phyloP scores from a whole-genome alignment of 2,329 filamentous ascomycete genomes.

The Elsinoe necatrix region DNA sequence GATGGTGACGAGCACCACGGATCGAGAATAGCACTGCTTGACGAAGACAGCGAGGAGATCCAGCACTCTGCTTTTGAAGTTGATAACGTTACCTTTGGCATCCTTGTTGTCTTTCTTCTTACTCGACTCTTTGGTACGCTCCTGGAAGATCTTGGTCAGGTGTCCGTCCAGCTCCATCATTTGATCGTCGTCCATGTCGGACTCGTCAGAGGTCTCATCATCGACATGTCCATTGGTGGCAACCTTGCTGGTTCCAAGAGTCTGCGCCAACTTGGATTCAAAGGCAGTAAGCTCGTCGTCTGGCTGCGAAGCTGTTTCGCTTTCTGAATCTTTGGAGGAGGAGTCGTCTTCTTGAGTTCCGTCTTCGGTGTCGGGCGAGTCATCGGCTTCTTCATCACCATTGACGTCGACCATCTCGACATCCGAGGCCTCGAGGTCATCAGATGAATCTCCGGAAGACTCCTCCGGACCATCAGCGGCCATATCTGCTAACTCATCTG shows the following conservation, averaged over 20 bases:
- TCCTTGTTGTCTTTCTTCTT: conserved; percentile 80
- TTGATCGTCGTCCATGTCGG: conserved; percentile 89
- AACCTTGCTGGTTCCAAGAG: conserved; percentile 59
- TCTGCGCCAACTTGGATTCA: conserved; percentile 67
- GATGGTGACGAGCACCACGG: conserved; percentile 60
- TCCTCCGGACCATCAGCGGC: conserved; percentile 23
- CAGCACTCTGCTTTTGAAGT: conserved; percentile 90
- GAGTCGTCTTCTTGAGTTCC: conserved; percentile 23
- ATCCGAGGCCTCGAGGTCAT: conserved; percentile 30
- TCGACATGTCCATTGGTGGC: conserved; percentile 43
- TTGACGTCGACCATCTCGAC: conserved; percentile 29
- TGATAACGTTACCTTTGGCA: conserved; percentile 78
- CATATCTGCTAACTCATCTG: conserved; percentile 30
- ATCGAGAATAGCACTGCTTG: conserved; percentile 63
- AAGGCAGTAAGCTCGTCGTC: conserved; percentile 52
- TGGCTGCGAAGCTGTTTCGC: conserved; percentile 30
- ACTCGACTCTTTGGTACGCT: conserved; percentile 54
- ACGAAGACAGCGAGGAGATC: conserved; percentile 81
- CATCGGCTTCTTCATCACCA: conserved; percentile 22
- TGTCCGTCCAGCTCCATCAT: conserved; percentile 85
- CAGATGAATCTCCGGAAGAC: conserved; percentile 32
- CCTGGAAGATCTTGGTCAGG: conserved; percentile 75
- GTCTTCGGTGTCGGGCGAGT: conserved; percentile 17
- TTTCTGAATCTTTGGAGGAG: conserved; percentile 27
- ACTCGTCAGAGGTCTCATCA: conserved; percentile 52